Base-by-base conservation (phyloP, 2,329 filamentous ascomycete genomes). In the Aspergillus sp. region DNA sequence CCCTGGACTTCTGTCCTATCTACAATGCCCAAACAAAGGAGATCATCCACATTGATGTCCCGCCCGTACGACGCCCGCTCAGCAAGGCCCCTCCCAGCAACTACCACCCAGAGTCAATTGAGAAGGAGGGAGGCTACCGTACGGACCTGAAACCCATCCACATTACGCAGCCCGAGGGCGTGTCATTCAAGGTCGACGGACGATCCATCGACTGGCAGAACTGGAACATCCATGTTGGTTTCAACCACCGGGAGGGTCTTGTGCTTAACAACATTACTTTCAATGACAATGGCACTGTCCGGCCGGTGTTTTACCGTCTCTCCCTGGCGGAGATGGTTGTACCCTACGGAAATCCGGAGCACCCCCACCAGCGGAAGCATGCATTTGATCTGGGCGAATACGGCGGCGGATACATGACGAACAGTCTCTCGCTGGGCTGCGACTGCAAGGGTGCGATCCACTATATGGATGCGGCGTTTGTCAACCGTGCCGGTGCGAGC, bases 231-330 rank as follows among this genome's bases (percentile, higher is more conserved):
- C 90, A 95, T 65, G 80, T 96, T 49, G 90, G 90, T 27, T 96
- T 95, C 78, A 95, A 94, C 74, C 93, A 95, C 72, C 80, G 87
- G 28, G 90, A 96, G 69, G 90, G 90, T 26, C 85, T 95, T 56
- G 86, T 95, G 2, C 74, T 96, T 5, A 93, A 86, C 67, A 88
- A 95, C 70, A 89, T 95, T 62, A 86, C 83, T 3, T 94, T 85
- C 70, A 90, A 88, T 57, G 90, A 96, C 69, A 86, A 88, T 66
- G 83, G 87, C 41, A 83, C 73, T 39, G 74, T 83, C 32, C 78
- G 90, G 30, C 85, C 87, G 1, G 76, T 94, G 33, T 94, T 96
- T 70, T 95, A 93, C 77, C 80, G 90, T 42, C 74, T 96, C 5
- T 95, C 88, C 0, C 75, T 96, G 0, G 86, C 86, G 0, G 90